Conservation (phyloP, 2,329 filamentous ascomycete genomes). For the Scedosporium dehoogii region DNA sequence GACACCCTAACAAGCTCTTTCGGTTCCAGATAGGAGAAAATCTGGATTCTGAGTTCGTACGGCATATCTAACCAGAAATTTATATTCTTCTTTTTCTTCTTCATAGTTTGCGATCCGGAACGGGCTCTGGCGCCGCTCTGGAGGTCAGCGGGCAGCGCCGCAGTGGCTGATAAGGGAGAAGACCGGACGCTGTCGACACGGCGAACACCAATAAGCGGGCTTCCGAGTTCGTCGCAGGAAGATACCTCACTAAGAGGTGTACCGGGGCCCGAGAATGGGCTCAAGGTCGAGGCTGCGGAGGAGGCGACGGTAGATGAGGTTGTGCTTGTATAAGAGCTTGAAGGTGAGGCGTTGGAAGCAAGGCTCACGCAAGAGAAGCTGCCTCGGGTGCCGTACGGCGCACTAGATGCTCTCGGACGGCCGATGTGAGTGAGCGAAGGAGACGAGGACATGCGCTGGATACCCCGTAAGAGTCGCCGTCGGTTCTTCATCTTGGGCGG, state of each 20-base stretch:
- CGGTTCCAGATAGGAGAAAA: slow-evolving; percentile 67
- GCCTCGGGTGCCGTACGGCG: slow-evolving; percentile 50
- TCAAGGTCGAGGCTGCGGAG: slow-evolving; percentile 24
- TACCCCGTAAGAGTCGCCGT: slow-evolving; percentile 58
- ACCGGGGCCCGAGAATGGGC: slow-evolving; percentile 17
- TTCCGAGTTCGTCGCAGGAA: slow-evolving; percentile 30
- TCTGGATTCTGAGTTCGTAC: slow-evolving; percentile 67
- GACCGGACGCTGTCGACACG: slow-evolving; percentile 19
- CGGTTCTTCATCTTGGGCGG: slow-evolving; percentile 23
- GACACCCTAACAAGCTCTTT: slow-evolving; percentile 75
- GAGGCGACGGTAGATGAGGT: slow-evolving; percentile 30
- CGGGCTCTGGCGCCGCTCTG: background rate
- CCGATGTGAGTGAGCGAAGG: slow-evolving; percentile 58
- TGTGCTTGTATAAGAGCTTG: slow-evolving; percentile 19
- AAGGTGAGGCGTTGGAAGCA: slow-evolving; percentile 24
- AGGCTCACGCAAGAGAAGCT: slow-evolving; percentile 47
- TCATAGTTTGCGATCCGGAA: background rate
- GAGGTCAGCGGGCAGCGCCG: slow-evolving; percentile 55
- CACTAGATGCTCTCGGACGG: slow-evolving; percentile 56
- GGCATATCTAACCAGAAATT: slow-evolving; percentile 78
- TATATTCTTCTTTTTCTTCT: slow-evolving; percentile 30
- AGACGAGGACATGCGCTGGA: slow-evolving; percentile 76
- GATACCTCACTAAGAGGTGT: slow-evolving; percentile 30
- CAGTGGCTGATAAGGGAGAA: slow-evolving; percentile 32
- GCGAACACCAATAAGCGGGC: slow-evolving; percentile 21